Evolutionary conservation across 176 grass and related monocot genomes (phyloP), one percentile per base, ranked within the genome.

Genomic region (Hyparrhenia diplandra): DNA sequence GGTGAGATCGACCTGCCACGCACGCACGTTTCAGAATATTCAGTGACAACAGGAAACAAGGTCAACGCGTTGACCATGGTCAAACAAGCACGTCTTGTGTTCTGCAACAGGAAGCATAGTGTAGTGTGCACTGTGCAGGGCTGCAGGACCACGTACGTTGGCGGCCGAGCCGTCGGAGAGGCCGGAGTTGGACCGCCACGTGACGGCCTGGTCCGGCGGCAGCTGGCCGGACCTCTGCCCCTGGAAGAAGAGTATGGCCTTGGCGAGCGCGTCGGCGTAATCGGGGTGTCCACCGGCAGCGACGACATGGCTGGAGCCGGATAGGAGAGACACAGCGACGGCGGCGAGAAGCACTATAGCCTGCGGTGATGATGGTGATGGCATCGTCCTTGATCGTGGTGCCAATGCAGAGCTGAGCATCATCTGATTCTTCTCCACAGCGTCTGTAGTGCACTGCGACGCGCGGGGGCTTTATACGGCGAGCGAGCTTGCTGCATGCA

Each of bases 191-290:
- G 94, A 92, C 52, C 94, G 69, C 94, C 94, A 97, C n/a, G 20
- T 87, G 60, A 92, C 87, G 62, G 73, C 77, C 69, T 97, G 89
- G 75, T 92, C 85, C 25, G 80, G 20, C 13, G 91, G 89, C 8
- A 94, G 94, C 25, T 73, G 75, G 23, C 94, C 94, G 17, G 94
- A 97, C 78, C 94, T 76, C 79, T 97, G 94, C 3, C 94, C 89
- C 78, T 92, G 87, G 86, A 97, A 97, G 86, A 90, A 94, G 64
- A 97, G 77, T 71, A 97, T 85, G 7, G 94, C 90, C 47, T 92
- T 97, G 25, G 62, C 77, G 39, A 97, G 89, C 11, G 94, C 94
- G 82, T 97, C 92, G 17, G 52, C 76, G 59, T 97, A 97, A 39
- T 92, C 82, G 1, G 85, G 89, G 57, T 89, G 78, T 32, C 68